These are phyloP conservation scores for Calocera viscosa DNA, from an alignment of 768 basidiomycete genomes.

Conservation along the genomic window DNA sequence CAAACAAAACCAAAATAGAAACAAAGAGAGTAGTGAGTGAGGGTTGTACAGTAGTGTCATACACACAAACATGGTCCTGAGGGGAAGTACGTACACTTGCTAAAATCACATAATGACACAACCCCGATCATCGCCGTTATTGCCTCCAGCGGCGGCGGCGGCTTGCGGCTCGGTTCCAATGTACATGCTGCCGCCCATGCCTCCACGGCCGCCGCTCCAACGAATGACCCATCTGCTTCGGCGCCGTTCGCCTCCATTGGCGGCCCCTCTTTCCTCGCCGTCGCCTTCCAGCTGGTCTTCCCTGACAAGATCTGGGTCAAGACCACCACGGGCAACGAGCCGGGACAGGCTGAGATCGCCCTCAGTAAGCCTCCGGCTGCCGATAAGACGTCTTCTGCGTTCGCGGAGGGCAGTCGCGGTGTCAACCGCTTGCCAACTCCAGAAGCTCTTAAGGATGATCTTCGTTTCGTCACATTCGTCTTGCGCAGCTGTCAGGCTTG, in stretches of 20 bases:
- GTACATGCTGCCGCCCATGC: conserved; percentile 5
- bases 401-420: conserved; percentile 34
- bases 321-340: neutral
- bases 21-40: neutral
- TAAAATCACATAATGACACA: conserved; percentile 6
- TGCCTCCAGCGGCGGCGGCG: neutral
- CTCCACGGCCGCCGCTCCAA: neutral
- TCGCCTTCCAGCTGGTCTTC: conserved; percentile 1
- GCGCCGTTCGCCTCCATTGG: neutral
- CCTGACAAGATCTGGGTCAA: neutral
- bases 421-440: conserved; percentile 78
- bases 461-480: conserved; percentile 67
- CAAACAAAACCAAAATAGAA: neutral
- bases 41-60: neutral
- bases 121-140: neutral
- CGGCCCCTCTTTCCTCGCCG: neutral
- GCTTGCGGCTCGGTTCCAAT: neutral
- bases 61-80: neutral
- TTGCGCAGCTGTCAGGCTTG: conserved; percentile 36
- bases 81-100: neutral
- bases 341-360: neutral
- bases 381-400: neutral
- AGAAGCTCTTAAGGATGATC: conserved; percentile 72
- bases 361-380: neutral
- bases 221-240: conserved; percentile 6